Evolutionary conservation across 2,329 filamentous ascomycete genomes (phyloP), one percentile per base, ranked within the genome.

Genomic region (Trematosphaeria pertusa): DNA sequence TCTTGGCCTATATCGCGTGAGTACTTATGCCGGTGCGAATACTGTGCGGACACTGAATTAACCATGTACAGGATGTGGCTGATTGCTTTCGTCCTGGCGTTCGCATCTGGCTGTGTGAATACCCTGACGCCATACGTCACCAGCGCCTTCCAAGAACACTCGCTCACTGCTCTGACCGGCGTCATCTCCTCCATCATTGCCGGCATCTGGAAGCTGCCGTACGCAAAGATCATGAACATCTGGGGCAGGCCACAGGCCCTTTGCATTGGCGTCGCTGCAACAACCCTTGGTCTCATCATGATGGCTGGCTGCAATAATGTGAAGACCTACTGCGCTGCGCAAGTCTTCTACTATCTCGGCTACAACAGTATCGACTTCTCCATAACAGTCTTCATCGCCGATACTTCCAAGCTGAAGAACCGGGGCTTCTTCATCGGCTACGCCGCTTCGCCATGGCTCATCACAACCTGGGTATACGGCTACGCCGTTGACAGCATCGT

Each of bases 261-360:
- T 15, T 48, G 57, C 14, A 36, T 74, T 6, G 69, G 69, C 44
- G 62, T 76, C 17, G 44, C 39, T n/a, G 61, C 49, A 30, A 64
- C 58, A 15, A 50, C 61, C 24, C 43, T 71, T 15, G 65, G 65
- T 4, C 56, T 89, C 67, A 87, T 88, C 41, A 77, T 90, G 71
- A 87, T 88, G 79, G 87, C 87, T 5, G 78, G 75, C 1, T 88
- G 82, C 68, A 77, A 78, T 8, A 81, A 81, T 48, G 79, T 88
- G 19, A 69, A 81, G 52, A 82, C 79, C 0, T 89, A 85, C 67
- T 83, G 82, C 37, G 85, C 85, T 3, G 85, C 83, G 2, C 78
- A 84, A 52, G 85, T 87, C 1, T 87, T 90, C 62, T 88, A 86
- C 63, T 80, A 79, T 41, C 79, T 87, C 28, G 87, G 87, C 9